Conservation (phyloP, 2,329 filamentous ascomycete genomes). For the Pseudogymnoascus sp. region DNA sequence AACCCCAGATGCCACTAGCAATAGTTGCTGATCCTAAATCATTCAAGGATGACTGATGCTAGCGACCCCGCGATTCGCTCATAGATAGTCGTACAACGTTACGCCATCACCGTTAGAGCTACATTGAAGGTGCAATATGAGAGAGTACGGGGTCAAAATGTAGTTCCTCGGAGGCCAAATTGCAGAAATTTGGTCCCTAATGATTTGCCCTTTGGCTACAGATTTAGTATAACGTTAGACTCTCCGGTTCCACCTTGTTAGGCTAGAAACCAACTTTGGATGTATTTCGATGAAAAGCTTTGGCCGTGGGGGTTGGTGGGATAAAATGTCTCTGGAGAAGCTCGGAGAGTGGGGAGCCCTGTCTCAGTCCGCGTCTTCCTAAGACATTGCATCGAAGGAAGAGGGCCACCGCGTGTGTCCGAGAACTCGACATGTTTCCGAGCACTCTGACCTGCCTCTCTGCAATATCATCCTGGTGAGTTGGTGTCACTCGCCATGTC, state of each 20-base stretch:
- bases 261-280: neutral
- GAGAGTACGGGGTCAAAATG: constrained; percentile 1
- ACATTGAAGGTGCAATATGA: neutral
- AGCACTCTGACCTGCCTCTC: neutral
- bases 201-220: neutral
- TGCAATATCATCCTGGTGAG: neutral
- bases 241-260: neutral
- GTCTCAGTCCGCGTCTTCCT: constrained; percentile 1
- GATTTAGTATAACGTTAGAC: neutral
- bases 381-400: neutral
- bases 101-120: neutral
- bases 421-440: neutral
- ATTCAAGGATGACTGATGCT: neutral
- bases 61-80: constrained; percentile 7
- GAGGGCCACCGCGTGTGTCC: neutral
- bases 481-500: neutral
- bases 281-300: neutral
- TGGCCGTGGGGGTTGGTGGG: neutral
- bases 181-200: neutral
- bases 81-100: neutral
- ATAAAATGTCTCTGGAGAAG: neutral
- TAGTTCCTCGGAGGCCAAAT: neutral
- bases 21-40: neutral
- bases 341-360: neutral
- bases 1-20: neutral